Evolutionary conservation across 75 land plant genomes (phyloP), one percentile per base, ranked within the genome.

Genomic region (Cupressus sempervirens): DNA sequence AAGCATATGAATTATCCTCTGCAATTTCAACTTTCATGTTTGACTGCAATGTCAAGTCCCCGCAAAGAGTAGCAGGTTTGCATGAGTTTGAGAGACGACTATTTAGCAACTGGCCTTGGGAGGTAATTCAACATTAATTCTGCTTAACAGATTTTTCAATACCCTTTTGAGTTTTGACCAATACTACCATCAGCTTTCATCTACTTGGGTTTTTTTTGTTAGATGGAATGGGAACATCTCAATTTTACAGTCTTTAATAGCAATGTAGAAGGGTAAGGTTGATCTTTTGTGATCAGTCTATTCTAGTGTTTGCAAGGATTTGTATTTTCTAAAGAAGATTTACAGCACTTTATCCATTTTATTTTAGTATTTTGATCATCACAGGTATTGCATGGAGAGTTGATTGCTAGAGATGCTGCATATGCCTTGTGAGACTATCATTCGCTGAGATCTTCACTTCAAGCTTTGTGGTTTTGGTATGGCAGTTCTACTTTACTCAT

Each of bases 321-420:
- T 38, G 40, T 38, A 38, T 38, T 38, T 38, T 38, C 40, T 38
- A 38, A 38, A 38, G 7, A n/a, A 26, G 56, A 48, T 87, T 26
- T 54, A 76, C n/a, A 75, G n/a, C 1, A 15, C 83, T 16, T 2
- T 52, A 26, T 12, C 14, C 15, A 0, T 36, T 87, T 3, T 15
- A 41, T 46, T 12, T 74, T 3, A 62, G 14, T 15, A 68, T 79
- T 41, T 45, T 45, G 35, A 52, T 68, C 14, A 53, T 73, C 82
- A 84, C 95, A 97, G 99, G 87, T 29, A 77, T 88, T 92, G 34
- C 65, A 93, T 18, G 90, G 88, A 34, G 87, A 90, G 43, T 86
- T 50, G 81, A 90, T 97, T 87, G 96, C 96, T 75, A 88, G 92
- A 90, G 94, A 91, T 86, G 90, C 96, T 87, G 95, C 95, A 20